Conservation (phyloP, 1,284 basidiomycete species). For the Limonomyces culmigenus region DNA sequence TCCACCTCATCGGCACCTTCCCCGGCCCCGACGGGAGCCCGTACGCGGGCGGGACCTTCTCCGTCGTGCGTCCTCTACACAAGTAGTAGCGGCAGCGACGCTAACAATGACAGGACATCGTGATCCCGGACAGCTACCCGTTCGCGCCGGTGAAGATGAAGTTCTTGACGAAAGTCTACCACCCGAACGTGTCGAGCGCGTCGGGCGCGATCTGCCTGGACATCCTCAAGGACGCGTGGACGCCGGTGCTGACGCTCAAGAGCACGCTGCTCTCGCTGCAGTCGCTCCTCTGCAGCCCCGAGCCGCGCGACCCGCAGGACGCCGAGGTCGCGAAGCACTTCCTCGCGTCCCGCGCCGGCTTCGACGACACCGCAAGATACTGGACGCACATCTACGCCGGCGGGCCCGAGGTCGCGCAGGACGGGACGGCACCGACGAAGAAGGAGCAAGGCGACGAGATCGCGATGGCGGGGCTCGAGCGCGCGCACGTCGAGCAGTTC, state of each 20-base stretch:
- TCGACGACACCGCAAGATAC: conserved; percentile 85
- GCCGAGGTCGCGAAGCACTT: conserved; percentile 98
- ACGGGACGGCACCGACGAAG: conserved; percentile 10
- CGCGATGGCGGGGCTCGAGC: conserved; percentile 60
- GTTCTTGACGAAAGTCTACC: conserved; percentile 93
- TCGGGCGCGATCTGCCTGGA: conserved; percentile 87
- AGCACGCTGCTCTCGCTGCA: conserved; percentile 94
- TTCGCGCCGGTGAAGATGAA: conserved; percentile 99
- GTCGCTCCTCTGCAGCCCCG: conserved; percentile 88
- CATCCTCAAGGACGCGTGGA: conserved; percentile 86
- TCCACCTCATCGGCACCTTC: conserved; percentile 80
- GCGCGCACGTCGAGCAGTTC: conserved; percentile 59
- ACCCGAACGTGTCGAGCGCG: conserved; percentile 91
- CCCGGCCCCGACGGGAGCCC: conserved; percentile 89
- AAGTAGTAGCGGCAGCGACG: neutral
- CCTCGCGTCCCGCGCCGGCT: conserved; percentile 71
- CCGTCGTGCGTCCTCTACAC: conserved; percentile 42
- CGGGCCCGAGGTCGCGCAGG: conserved; percentile 29
- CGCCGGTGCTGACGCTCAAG: conserved; percentile 87
- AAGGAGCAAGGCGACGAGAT: conserved; percentile 30
- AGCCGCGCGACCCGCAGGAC: conserved; percentile 95
- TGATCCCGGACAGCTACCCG: conserved; percentile 90
- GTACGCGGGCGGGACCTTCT: conserved; percentile 85
- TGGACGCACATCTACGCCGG: conserved; percentile 88
- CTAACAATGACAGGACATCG: conserved; percentile 62